Evolutionary conservation across 2,329 filamentous ascomycete species (phyloP).

Genomic region (Purpureocillium takamizusanense): DNA sequence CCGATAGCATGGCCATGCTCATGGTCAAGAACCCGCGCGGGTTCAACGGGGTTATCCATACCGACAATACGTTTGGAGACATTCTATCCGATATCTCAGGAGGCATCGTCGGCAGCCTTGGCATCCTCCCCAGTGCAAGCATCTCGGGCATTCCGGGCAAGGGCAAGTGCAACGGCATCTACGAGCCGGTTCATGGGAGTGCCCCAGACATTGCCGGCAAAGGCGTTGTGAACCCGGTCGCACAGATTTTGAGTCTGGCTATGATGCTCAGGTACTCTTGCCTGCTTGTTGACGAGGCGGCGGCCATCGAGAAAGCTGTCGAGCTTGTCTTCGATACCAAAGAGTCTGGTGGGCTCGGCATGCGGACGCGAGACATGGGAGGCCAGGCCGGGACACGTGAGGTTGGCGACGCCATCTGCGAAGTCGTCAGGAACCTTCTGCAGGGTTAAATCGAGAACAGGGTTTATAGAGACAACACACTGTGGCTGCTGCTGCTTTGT

Average conservation of each 20-base stretch:
- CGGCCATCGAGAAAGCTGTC: constrained; percentile 56
- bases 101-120: constrained; percentile 35
- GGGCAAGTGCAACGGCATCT: constrained; percentile 56
- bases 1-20: constrained; percentile 38
- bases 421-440: constrained; percentile 3
- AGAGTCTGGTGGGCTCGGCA: constrained; percentile 27
- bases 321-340: constrained; percentile 51
- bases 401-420: constrained; percentile 51
- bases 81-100: constrained; percentile 36
- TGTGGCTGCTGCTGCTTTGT: too few relatives aligned
- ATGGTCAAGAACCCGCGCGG: constrained; percentile 35
- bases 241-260: constrained; percentile 60
- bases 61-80: constrained; percentile 39
- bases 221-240: constrained; percentile 64
- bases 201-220: constrained; percentile 68
- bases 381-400: constrained; percentile 54
- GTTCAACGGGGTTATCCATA: constrained; percentile 38
- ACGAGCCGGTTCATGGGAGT: constrained; percentile 67
- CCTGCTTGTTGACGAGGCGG: constrained; percentile 49
- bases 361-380: constrained; percentile 57
- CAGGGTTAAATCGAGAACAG: background rate
- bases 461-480: too few relatives aligned
- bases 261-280: constrained; percentile 72
- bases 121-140: constrained; percentile 34
- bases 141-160: constrained; percentile 30